Conservation (phyloP, 2,329 filamentous ascomycete genomes). For the Nothopassalora personata region DNA sequence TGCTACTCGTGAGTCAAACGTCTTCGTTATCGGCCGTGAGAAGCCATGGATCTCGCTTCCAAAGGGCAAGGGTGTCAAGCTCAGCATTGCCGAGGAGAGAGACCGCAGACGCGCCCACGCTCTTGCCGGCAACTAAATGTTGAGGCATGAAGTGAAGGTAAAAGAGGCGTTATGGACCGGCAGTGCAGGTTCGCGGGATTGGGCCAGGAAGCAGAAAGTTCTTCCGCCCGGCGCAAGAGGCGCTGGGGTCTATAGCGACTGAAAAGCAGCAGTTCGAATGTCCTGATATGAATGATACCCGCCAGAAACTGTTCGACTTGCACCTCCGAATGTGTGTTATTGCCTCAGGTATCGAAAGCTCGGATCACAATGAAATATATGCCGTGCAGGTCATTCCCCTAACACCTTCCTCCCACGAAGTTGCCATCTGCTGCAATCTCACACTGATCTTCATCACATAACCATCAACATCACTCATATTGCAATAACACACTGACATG, state of each 20-base stretch:
- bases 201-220: background rate
- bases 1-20: slow-evolving; percentile 98
- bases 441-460: background rate
- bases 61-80: slow-evolving; percentile 99
- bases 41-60: slow-evolving; percentile 99
- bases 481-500: too few relatives aligned
- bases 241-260: slow-evolving; percentile 2
- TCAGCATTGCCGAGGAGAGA: slow-evolving; percentile 97
- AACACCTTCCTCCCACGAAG: too few relatives aligned
- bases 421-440: background rate
- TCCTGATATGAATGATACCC: slow-evolving; percentile 1
- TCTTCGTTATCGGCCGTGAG: slow-evolving; percentile 97
- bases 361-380: background rate
- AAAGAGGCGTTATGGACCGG: background rate
- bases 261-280: slow-evolving; percentile 3
- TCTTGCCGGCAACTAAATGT: slow-evolving; percentile 37
- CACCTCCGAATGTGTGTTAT: background rate
- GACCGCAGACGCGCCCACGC: slow-evolving; percentile 82
- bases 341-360: background rate
- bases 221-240: background rate
- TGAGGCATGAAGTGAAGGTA: slow-evolving; percentile 15
- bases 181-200: background rate
- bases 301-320: background rate
- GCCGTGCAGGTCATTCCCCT: background rate
- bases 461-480: background rate